Evolutionary conservation across 2,329 filamentous ascomycete genomes (phyloP).

Genomic region (Fusarium setosum): DNA sequence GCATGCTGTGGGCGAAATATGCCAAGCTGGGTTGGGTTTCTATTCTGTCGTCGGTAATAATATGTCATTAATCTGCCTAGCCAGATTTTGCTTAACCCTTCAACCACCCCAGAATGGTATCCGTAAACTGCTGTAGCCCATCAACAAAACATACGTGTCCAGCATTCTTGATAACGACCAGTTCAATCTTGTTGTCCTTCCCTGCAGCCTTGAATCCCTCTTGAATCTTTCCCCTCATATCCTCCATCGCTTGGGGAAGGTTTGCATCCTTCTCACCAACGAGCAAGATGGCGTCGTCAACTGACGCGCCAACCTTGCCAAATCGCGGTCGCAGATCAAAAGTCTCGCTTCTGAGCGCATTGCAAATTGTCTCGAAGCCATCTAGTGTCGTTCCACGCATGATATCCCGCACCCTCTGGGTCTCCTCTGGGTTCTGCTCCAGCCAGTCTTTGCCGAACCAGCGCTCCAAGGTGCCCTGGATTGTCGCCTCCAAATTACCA

Average conservation of each 20-base stretch:
- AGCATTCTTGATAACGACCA: slow-evolving; percentile 50
- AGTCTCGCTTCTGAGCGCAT: slow-evolving; percentile 49
- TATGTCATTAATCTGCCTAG: too few relatives aligned
- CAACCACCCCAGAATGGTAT: slow-evolving; percentile 17
- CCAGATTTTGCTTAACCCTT: not conserved
- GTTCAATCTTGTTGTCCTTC: slow-evolving; percentile 42
- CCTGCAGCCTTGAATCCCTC: slow-evolving; percentile 43
- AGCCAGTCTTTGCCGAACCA: slow-evolving; percentile 56
- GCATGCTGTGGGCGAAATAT: too few relatives aligned
- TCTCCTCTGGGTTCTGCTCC: slow-evolving; percentile 48
- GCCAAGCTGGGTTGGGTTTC: too few relatives aligned
- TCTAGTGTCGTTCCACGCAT: slow-evolving; percentile 53
- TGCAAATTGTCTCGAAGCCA: slow-evolving; percentile 55
- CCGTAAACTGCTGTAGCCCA: slow-evolving; percentile 47
- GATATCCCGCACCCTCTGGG: slow-evolving; percentile 46
- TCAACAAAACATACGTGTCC: slow-evolving; percentile 55
- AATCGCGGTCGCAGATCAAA: slow-evolving; percentile 55
- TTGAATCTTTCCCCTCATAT: slow-evolving; percentile 51
- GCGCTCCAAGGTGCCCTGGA: slow-evolving; percentile 50
- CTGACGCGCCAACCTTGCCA: slow-evolving; percentile 45
- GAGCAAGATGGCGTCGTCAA: slow-evolving; percentile 51
- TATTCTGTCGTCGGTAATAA: not conserved
- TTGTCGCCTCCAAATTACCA: slow-evolving; percentile 46
- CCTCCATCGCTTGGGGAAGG: slow-evolving; percentile 52
- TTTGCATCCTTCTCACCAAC: slow-evolving; percentile 57